Evolutionary conservation across 257 asterid genomes (phyloP).

Genomic region (Solanum pimpinellifolium): DNA sequence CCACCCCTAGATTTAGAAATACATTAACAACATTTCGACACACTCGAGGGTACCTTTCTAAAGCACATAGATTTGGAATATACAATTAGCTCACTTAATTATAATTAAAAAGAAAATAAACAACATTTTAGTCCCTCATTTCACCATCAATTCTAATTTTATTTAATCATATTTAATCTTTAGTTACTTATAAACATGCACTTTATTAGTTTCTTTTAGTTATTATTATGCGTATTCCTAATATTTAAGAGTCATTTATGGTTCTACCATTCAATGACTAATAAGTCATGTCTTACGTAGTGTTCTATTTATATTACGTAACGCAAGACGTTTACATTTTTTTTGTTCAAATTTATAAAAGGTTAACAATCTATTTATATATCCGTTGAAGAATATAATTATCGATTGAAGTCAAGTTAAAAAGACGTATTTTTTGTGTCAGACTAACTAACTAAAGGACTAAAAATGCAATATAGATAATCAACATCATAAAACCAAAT

Average conservation of each 20-base stretch:
- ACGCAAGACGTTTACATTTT: rapidly evolving
- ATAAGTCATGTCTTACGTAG: rapidly evolving
- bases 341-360: too few relatives aligned
- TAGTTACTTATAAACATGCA: not conserved
- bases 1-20: not conserved
- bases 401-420: too few relatives aligned
- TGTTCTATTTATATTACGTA: too few relatives aligned
- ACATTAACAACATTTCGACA: not conserved
- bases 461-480: not conserved
- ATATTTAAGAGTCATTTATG: not conserved
- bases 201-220: not conserved
- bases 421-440: rapidly evolving
- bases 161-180: not conserved
- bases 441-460: not conserved
- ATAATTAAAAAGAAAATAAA: not conserved
- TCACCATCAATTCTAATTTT: not conserved
- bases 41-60: not conserved
- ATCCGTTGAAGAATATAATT: too few relatives aligned
- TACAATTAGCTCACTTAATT: not conserved
- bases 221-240: not conserved
- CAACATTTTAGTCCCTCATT: not conserved
- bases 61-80: not conserved
- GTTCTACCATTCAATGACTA: not conserved
- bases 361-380: rapidly evolving
- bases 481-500: conserved; percentile 2